These are phyloP conservation scores for Zancudomyces culisetae DNA, from an alignment of 371 early-diverging fungal genomes.

Conservation along the genomic window DNA sequence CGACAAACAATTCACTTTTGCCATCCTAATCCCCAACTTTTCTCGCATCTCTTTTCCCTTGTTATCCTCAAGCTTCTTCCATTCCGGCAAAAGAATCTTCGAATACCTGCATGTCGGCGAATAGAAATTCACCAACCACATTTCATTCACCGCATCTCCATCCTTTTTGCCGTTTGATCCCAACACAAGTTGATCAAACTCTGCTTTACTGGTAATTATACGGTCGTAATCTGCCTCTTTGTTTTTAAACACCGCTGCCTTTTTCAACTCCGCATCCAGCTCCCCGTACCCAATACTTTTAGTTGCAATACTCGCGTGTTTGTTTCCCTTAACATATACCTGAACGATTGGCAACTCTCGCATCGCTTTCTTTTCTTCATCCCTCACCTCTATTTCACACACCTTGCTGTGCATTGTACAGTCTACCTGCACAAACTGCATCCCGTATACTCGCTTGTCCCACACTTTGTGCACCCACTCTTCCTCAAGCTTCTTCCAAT, in stretches of 20 bases:
- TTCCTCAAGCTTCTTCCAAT: background rate
- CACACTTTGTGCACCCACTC: background rate
- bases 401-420: background rate
- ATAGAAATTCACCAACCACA: slow-evolving; percentile 24
- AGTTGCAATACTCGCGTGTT: background rate
- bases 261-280: slow-evolving; percentile 11
- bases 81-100: slow-evolving; percentile 15
- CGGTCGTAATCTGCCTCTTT: no score
- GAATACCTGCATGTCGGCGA: slow-evolving; percentile 21
- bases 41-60: slow-evolving; percentile 5
- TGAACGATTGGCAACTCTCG: background rate
- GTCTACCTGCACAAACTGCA: background rate
- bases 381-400: no score
- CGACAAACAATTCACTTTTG: slow-evolving; percentile 54
- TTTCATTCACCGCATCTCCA: slow-evolving; percentile 9
- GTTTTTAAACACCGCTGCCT: slow-evolving; percentile 9
- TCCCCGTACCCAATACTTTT: background rate
- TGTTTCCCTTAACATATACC: background rate
- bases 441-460: background rate
- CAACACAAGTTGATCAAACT: background rate
- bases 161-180: slow-evolving; percentile 9
- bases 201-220: background rate
- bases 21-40: slow-evolving; percentile 37
- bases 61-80: slow-evolving; percentile 17
- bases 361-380: background rate